Evolutionary conservation across 129 eudicot species (phyloP).

Genomic region (Tagetes erecta): DNA sequence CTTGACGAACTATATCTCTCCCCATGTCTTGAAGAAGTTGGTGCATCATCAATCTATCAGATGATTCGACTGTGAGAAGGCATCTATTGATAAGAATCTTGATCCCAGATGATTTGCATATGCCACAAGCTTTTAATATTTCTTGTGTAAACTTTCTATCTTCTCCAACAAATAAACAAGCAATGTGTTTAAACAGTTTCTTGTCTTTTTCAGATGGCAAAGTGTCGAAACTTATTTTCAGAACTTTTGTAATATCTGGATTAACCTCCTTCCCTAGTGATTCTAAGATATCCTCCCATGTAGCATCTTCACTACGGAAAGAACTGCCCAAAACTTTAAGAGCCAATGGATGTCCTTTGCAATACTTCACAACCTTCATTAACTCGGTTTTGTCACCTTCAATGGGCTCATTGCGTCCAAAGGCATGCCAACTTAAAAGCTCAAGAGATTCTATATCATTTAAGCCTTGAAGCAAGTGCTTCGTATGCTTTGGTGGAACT

Average conservation of each 20-base stretch:
- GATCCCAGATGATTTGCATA: conserved; percentile 4
- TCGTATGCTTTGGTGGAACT: conserved; percentile 10
- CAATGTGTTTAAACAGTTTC: conserved; percentile 16
- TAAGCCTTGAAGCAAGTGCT: conserved; percentile 15
- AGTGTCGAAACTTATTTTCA: conserved; percentile 22
- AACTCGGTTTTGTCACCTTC: conserved; percentile 12
- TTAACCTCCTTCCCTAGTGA: conserved; percentile 3
- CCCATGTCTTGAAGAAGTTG: conserved; percentile 37
- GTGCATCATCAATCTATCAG: conserved; percentile 22
- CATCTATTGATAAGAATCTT: conserved; percentile 13
- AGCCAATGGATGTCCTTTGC: conserved; percentile 40
- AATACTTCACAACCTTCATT: conserved; percentile 7
- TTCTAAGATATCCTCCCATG: conserved; percentile 12
- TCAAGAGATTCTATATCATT: not conserved
- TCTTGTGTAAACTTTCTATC: not conserved
- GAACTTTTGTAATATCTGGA: conserved; percentile 2
- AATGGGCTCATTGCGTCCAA: conserved; percentile 15
- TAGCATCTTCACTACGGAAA: conserved; percentile 5
- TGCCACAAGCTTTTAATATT: not conserved
- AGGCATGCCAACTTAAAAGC: conserved; percentile 45
- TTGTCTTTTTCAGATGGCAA: conserved; percentile 24
- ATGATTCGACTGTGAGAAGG: not conserved
- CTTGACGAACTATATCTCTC: conserved; percentile 30
- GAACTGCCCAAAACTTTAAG: conserved; percentile 41
- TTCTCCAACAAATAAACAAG: conserved; percentile 27